Conservation (phyloP, 2,329 filamentous ascomycete species). For the Ceratocystis smalleyi region DNA sequence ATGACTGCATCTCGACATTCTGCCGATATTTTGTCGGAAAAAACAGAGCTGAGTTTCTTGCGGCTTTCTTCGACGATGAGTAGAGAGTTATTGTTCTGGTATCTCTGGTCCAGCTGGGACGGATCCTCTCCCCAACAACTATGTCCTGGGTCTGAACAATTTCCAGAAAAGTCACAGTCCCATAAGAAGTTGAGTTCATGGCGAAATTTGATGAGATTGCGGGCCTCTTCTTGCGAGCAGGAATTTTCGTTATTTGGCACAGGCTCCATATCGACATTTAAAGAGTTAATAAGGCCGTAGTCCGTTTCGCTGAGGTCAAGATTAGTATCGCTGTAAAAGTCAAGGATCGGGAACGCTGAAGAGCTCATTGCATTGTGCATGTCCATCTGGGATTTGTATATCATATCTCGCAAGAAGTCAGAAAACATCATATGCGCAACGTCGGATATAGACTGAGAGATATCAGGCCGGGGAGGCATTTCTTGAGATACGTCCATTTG, state of each 20-base stretch:
- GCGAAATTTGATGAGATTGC: constrained; percentile 11
- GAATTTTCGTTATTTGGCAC: constrained; percentile 1
- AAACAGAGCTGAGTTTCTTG: constrained; percentile 27
- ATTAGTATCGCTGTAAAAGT: constrained; percentile 35
- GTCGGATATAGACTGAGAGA: not conserved
- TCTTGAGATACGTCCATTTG: not conserved
- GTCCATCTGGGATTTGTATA: constrained; percentile 32
- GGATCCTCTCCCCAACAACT: constrained; percentile 30
- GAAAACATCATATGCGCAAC: constrained; percentile 28
- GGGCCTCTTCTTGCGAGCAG: constrained; percentile 32
- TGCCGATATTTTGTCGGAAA: constrained; percentile 31
- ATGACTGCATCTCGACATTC: constrained; percentile 46
- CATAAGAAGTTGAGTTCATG: constrained; percentile 13
- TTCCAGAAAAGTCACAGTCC: constrained; percentile 7
- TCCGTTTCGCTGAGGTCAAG: constrained; percentile 38
- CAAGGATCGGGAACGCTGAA: constrained; percentile 31
- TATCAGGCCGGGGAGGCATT: not conserved
- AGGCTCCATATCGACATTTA: constrained; percentile 11
- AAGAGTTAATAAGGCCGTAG: constrained; percentile 32
- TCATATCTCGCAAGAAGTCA: constrained; percentile 36
- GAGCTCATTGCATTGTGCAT: constrained; percentile 24
- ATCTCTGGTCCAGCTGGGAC: constrained; percentile 25
- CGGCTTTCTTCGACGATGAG: constrained; percentile 27
- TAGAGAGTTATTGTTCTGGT: constrained; percentile 5
- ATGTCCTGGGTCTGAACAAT: constrained; percentile 27